Evolutionary conservation across 345 rosid genomes (phyloP).

Genomic region (Eutrema heterophyllum): DNA sequence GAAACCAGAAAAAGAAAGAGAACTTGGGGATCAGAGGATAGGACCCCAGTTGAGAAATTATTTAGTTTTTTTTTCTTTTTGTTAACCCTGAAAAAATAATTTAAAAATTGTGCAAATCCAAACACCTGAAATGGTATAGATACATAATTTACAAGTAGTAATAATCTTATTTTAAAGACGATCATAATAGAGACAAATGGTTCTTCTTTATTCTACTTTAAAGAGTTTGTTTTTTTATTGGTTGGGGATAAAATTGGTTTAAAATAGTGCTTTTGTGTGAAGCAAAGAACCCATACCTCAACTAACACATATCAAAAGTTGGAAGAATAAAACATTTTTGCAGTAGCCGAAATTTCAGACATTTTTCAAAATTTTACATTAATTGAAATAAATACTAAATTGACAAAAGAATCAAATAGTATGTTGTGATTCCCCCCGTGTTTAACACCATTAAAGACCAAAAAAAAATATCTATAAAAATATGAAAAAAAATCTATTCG

Average conservation of each 20-base stretch:
- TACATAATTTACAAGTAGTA: background rate
- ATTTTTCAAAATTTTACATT: background rate
- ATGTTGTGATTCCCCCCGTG: conserved; percentile 11
- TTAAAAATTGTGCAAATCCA: background rate
- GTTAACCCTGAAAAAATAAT: no score
- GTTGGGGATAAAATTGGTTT: background rate
- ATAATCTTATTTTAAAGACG: background rate
- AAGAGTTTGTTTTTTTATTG: background rate
- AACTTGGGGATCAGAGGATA: conserved; percentile 29
- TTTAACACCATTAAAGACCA: background rate
- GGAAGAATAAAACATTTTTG: conserved; percentile 4
- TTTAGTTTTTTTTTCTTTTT: no score
- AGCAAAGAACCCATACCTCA: conserved; percentile 16
- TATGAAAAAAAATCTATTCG: background rate
- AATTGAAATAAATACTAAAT: background rate
- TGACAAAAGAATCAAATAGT: conserved; percentile 4
- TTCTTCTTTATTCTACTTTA: conserved; percentile 16
- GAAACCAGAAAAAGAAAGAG: conserved; percentile 9
- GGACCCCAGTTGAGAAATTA: background rate
- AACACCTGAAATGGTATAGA: conserved; percentile 15
- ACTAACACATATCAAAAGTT: background rate
- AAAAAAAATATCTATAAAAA: background rate
- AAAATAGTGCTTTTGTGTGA: background rate
- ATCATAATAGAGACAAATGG: background rate
- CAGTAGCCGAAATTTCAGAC: conserved; percentile 23